phyloP scores from a whole-genome alignment of 1,284 basidiomycete genomes.

The Irpex lacteus region DNA sequence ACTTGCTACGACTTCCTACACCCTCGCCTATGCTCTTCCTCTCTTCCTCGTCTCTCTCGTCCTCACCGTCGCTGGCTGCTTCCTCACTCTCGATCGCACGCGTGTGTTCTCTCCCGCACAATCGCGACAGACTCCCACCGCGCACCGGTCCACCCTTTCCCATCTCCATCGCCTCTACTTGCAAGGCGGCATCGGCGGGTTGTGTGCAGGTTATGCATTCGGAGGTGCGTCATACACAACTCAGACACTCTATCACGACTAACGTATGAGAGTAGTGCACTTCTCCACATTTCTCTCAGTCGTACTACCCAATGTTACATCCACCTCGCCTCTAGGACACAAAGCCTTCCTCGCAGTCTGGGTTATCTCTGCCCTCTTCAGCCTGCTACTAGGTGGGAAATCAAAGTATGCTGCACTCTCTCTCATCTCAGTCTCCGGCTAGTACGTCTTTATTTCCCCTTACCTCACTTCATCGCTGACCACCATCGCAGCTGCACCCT shows the following conservation, averaged over 20 bases:
- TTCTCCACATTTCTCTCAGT: conserved; percentile 57
- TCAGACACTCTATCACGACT: background rate
- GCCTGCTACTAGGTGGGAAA: conserved; percentile 46
- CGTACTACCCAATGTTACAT: conserved; percentile 50
- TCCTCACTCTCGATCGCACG: conserved; percentile 65
- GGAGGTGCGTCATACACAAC: conserved; percentile 41
- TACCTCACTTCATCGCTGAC: conserved; percentile 10
- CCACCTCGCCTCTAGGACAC: conserved; percentile 39
- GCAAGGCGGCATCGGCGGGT: conserved; percentile 62
- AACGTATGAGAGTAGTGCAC: conserved; percentile 41
- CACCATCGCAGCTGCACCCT: conserved; percentile 39
- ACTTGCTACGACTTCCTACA: conserved; percentile 23
- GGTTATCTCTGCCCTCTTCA: conserved; percentile 47
- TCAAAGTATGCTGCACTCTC: conserved; percentile 46
- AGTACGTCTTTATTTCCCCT: conserved; percentile 39
- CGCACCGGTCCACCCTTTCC: background rate
- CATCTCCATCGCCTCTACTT: conserved; percentile 28
- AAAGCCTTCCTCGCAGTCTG: conserved; percentile 58
- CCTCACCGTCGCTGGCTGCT: conserved; percentile 60
- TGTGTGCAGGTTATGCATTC: conserved; percentile 55
- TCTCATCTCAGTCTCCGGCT: conserved; percentile 48
- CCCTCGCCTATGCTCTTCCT: conserved; percentile 53
- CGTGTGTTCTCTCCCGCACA: conserved; percentile 51
- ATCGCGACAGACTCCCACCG: conserved; percentile 15
- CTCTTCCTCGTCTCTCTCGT: conserved; percentile 49